Percentiles rank a stretch among this genome's conserved stretches.
Evolutionary conservation across 139 green algal genomes (phyloP).

Genomic region (Protoeuglena noctilucae): DNA sequence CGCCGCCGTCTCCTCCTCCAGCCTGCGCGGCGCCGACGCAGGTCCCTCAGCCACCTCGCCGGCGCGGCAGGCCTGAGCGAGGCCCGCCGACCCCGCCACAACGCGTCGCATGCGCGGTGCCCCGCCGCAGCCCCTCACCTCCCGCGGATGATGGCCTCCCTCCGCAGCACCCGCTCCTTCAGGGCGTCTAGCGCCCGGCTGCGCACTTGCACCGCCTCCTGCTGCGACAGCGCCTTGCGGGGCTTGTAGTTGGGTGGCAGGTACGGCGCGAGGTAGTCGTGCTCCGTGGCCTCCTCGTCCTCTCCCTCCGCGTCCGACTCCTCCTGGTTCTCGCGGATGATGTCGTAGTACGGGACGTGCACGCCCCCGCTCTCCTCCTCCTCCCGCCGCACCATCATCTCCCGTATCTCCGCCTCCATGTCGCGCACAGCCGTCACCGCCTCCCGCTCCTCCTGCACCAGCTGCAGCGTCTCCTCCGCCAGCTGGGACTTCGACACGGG

Average conservation of each 20-base stretch:
- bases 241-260: conserved; percentile 44
- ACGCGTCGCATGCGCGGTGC: too few relatives aligned
- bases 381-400: conserved; percentile 31
- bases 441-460: conserved; percentile 50
- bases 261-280: conserved; percentile 64
- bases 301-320: conserved; percentile 43
- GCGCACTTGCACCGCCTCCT: conserved; percentile 28
- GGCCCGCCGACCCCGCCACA: too few relatives aligned
- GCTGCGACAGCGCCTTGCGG: conserved; percentile 2
- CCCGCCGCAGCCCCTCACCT: too few relatives aligned
- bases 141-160: conserved; percentile 78
- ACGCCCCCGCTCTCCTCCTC: conserved; percentile 43
- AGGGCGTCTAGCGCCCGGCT: conserved; percentile 57
- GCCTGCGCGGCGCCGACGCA: too few relatives aligned
- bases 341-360: conserved; percentile 67
- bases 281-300: conserved; percentile 23
- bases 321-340: conserved; percentile 40
- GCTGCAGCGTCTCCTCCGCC: conserved; percentile 48
- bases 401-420: conserved; percentile 51
- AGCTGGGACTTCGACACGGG: conserved; percentile 24
- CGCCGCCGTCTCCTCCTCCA: conserved; percentile 55
- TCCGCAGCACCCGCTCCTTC: conserved; percentile 67
- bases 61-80: too few relatives aligned
- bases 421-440: conserved; percentile 47
- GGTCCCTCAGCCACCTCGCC: too few relatives aligned